Evolutionary conservation across 768 basidiomycete genomes (phyloP).

Genomic region (Boletus sp.): DNA sequence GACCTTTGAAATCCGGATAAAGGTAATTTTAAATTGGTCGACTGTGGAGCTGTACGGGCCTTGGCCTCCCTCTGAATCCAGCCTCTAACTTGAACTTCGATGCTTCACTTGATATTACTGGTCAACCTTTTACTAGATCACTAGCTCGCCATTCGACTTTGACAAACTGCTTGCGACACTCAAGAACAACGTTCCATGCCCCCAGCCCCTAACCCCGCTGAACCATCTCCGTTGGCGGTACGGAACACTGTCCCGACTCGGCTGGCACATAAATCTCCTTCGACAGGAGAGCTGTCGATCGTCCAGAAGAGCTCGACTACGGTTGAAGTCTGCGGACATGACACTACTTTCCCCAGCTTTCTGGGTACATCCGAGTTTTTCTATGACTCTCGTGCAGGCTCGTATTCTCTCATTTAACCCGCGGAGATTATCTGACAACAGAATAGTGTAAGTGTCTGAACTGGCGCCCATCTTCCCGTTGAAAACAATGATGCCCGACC

Average conservation of each 20-base stretch:
- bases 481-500: conserved; percentile 8
- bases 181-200: conserved; percentile 7
- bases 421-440: conserved; percentile 7
- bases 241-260: neutral
- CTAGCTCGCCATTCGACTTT: neutral
- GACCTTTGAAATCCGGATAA: neutral
- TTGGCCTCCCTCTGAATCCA: neutral
- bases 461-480: neutral
- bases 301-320: conserved; percentile 54
- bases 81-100: neutral
- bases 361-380: conserved; percentile 56
- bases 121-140: neutral
- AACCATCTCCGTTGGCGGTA: neutral
- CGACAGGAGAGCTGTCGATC: conserved; percentile 26
- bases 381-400: conserved; percentile 72
- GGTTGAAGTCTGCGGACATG: conserved; percentile 66
- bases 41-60: neutral
- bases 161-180: neutral
- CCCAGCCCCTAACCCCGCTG: conserved; percentile 1
- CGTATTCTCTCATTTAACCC: conserved; percentile 27
- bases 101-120: neutral
- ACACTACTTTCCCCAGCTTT: conserved; percentile 41
- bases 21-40: conserved; percentile 13
- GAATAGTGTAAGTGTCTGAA: conserved; percentile 28
- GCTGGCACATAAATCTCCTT: conserved; percentile 5